These are phyloP conservation scores for Logfia minima DNA, from an alignment of 129 eudicot genomes.

Conservation along the genomic window DNA sequence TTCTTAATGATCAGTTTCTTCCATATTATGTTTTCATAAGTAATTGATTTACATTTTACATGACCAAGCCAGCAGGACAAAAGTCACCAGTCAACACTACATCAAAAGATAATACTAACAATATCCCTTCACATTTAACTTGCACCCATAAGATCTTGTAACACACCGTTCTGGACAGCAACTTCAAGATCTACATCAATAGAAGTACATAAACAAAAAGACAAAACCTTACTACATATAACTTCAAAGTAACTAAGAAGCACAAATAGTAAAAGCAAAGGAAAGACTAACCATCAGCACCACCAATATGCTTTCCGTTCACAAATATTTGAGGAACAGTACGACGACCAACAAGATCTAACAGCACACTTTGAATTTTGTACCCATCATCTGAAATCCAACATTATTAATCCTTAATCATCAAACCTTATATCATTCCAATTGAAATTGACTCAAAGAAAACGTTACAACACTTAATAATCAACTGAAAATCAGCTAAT, in stretches of 20 bases:
- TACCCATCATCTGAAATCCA: conserved; percentile 71
- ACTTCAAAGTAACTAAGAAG: not conserved
- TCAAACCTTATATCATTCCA: conserved; percentile 8
- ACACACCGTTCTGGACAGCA: conserved; percentile 56
- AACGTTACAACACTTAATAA: not conserved
- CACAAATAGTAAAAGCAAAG: conserved; percentile 11
- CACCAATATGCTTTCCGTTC: conserved; percentile 97
- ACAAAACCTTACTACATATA: not conserved
- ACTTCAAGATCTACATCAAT: conserved; percentile 55
- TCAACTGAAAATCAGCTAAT: not conserved
- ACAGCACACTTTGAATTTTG: conserved; percentile 76
- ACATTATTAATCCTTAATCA: conserved; percentile 6
- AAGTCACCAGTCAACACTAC: conserved; percentile 18
- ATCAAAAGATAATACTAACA: conserved; percentile 15
- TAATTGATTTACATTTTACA: conserved; percentile 29
- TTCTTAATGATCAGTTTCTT: conserved; percentile 9
- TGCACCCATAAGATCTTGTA: conserved; percentile 55
- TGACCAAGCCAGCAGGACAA: conserved; percentile 14
- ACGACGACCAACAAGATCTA: conserved; percentile 82
- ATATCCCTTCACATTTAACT: conserved; percentile 33
- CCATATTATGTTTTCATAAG: conserved; percentile 17
- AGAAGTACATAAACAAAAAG: not conserved
- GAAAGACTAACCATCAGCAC: conserved; percentile 74
- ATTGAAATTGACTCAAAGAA: conserved; percentile 10
- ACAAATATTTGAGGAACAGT: conserved; percentile 98